Percentiles rank a stretch among this genome's conserved stretches.
These are phyloP conservation scores for Carex myosuroides DNA, from an alignment of 176 grass and related monocot genomes.

Conservation along the genomic window DNA sequence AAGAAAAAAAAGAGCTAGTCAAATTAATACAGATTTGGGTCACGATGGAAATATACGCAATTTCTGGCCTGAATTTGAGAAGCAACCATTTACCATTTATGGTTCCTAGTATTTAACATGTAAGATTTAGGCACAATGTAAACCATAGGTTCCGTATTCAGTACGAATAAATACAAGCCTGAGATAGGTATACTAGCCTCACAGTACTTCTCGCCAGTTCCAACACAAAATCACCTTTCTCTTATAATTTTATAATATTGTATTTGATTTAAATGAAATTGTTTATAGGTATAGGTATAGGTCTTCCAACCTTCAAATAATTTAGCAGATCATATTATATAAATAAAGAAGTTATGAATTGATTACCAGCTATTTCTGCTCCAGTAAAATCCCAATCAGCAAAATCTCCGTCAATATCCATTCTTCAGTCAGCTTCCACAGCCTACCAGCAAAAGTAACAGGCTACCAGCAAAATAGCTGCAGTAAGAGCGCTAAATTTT, in stretches of 20 bases:
- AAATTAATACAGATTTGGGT: background rate
- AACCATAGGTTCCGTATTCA: background rate
- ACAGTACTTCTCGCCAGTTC: background rate
- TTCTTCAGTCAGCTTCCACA: background rate
- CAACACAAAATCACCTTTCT: background rate
- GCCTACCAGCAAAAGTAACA: background rate
- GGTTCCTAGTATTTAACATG: background rate
- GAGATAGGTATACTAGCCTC: background rate
- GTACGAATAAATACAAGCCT: background rate
- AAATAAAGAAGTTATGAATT: background rate
- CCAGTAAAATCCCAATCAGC: conserved; percentile 2
- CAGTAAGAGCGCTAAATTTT: background rate
- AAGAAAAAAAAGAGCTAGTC: background rate
- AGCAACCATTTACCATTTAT: background rate
- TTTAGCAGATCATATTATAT: background rate
- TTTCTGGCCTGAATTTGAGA: background rate
- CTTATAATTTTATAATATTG: background rate
- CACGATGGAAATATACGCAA: background rate
- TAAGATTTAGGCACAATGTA: background rate
- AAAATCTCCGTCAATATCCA: background rate
- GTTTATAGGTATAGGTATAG: background rate
- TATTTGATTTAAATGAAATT: background rate
- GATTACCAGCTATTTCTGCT: background rate
- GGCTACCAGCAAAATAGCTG: background rate
- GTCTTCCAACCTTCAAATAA: background rate